Percentiles rank a stretch among this genome's conserved stretches.
Conservation (phyloP, 2,329 filamentous ascomycete species). For the Aureobasidium mangrovei region DNA sequence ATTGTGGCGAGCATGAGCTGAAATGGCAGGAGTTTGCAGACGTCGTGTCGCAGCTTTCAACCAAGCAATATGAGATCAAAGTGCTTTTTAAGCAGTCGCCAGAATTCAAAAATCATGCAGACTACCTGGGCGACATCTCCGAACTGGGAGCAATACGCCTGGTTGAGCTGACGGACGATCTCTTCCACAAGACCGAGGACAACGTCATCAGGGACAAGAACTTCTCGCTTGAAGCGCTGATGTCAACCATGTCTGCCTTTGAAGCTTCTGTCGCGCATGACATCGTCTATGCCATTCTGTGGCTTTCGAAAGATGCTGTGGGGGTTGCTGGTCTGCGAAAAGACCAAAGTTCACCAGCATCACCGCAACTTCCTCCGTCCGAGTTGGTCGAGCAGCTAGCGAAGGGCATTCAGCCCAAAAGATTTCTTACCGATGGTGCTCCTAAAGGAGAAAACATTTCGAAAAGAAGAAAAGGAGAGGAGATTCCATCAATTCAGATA, state of each 20-base stretch:
- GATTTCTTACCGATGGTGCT: not conserved
- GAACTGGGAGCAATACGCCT: slow-evolving; percentile 4
- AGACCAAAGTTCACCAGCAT: not conserved
- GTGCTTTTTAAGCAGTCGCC: not conserved
- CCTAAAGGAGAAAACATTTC: not conserved
- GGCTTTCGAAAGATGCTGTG: slow-evolving; percentile 13
- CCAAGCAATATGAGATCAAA: not conserved
- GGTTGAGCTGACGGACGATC: slow-evolving; percentile 4
- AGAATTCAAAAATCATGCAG: not conserved
- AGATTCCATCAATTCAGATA: not conserved
- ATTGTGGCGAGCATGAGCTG: not conserved
- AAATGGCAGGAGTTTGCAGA: slow-evolving; percentile 5
- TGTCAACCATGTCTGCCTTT: slow-evolving; percentile 9
- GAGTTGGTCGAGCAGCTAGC: not conserved
- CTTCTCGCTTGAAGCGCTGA: slow-evolving; percentile 2
- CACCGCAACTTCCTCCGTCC: not conserved
- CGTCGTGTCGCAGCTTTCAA: slow-evolving; percentile 3
- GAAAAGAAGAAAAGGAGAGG: slow-evolving; percentile 1
- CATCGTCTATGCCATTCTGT: slow-evolving; percentile 14
- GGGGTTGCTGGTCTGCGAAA: not conserved
- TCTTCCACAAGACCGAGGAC: slow-evolving; percentile 7
- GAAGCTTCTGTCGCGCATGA: slow-evolving; percentile 11
- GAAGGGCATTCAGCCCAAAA: not conserved
- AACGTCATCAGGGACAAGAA: slow-evolving; percentile 1
- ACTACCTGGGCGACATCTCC: slow-evolving; percentile 1